Evolutionary conservation across 176 grass and related monocot species (phyloP), one percentile per base, ranked within the genome.

Genomic region (Avena eriantha): DNA sequence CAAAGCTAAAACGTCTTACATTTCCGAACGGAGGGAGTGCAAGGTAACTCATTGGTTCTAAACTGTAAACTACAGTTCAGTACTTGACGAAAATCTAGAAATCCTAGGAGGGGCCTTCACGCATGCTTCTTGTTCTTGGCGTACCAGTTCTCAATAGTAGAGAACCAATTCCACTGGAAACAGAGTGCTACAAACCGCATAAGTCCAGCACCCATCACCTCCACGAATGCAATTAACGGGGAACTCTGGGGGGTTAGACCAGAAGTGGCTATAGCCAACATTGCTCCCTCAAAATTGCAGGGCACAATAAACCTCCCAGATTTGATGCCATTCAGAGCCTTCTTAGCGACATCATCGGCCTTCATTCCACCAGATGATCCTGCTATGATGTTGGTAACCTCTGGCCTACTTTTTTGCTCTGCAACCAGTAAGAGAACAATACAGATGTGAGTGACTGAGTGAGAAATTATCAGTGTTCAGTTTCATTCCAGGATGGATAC

Each of bases 81-180:
- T 54, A 54, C 23, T 5, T 17, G 51, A 29, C 29, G 9, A 8
- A 31, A 71, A 84, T 77, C n/a, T 69, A 50, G 7, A 33, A 80
- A 84, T 80, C 5, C 29, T 33, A 69, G 53, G 5, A 63, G 10
- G 18, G 68, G 47, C 10, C 16, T 66, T 91, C 86, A 91, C 2
- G 66, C 29, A 16, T 31, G 36, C 78, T 85, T 84, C 76, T 90
- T 88, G 72, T 85, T 93, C 55, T 85, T 95, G 72, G 92, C 84
- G 76, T 88, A 90, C 85, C 90, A 95, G 14, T 88, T 86, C 71
- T 94, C 85, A 49, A 99, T 96, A 15, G 77, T 81, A 18, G 83
- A 91, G 80, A 96, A 99, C 97, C 94, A 99, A 82, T 93, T 99
- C 88, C 92, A 99, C 19, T 93, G 94, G 85, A 88, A 94, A 81